Conservation (phyloP, 2,329 filamentous ascomycete genomes). For the Sporothrix phasma region DNA sequence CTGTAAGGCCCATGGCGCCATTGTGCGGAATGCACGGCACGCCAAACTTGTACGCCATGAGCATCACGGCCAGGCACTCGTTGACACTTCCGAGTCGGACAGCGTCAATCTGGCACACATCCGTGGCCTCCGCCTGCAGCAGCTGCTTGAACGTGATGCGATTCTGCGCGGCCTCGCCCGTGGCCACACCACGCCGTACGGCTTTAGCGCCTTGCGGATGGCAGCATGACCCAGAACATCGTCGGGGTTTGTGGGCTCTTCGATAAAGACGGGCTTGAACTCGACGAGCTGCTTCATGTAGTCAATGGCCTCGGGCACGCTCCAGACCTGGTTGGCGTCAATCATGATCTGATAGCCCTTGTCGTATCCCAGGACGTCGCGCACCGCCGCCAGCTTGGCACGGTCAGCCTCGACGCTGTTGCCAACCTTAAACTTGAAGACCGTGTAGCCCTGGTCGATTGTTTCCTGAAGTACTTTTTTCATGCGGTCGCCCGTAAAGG, state of each 20-base stretch:
- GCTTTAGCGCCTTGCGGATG: conserved; percentile 67
- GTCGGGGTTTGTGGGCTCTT: conserved; percentile 85
- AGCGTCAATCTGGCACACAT: conserved; percentile 83
- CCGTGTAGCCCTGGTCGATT: conserved; percentile 64
- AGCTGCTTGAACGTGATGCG: conserved; percentile 91
- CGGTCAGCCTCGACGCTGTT: conserved; percentile 63
- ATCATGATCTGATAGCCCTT: conserved; percentile 80
- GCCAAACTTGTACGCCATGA: conserved; percentile 70
- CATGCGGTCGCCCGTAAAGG: conserved; percentile 83
- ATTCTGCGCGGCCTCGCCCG: conserved; percentile 93
- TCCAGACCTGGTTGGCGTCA: conserved; percentile 90
- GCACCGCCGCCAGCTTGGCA: conserved; percentile 59
- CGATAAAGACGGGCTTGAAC: conserved; percentile 89
- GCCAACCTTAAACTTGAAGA: conserved; percentile 91
- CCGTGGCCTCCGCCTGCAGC: conserved; percentile 67
- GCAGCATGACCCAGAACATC: conserved; percentile 83
- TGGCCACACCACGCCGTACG: conserved; percentile 75
- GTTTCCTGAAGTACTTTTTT: conserved; percentile 63
- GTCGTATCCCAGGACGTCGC: conserved; percentile 45
- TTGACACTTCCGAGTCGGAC: conserved; percentile 86
- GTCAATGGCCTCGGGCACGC: conserved; percentile 75
- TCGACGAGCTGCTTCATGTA: conserved; percentile 76
- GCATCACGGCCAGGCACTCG: conserved; percentile 76
- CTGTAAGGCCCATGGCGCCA: conserved; percentile 79
- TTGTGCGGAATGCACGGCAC: conserved; percentile 83